Evolutionary conservation across 2,329 filamentous ascomycete species (phyloP), one percentile per base, ranked within the genome.

Genomic region (Westerdykella aurantiaca): DNA sequence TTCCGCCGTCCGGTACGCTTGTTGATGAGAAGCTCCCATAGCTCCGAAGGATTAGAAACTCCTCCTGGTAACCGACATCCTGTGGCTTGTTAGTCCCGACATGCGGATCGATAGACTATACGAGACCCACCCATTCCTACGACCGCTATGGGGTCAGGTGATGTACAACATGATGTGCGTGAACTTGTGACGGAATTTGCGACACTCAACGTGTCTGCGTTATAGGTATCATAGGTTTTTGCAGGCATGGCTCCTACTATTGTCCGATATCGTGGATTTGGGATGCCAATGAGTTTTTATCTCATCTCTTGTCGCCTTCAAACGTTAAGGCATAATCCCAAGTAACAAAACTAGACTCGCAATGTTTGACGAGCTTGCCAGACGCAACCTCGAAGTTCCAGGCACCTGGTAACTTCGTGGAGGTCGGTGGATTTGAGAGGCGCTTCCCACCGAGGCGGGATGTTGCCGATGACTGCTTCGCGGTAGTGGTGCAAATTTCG

Each of bases 11-110:
- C 69, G 13, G 64, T 46, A 0, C 51, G 46, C 5, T 66, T 64
- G 0, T 53, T 31, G 13, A 50, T 43, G 1, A 72, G 60, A 12
- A 64, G 46, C 2, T 60, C 44, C 61, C 61, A 64, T 0, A 64
- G 42, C 4, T 48, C 42, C 1, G 46, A 39, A 6, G 44, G 17
- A 33, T 43, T 41, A 3, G 7, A 22, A 10, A 55, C 39, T n/a
- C 47, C 50, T 12, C 58, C 58, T 4, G 58, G 53, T 23, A 39
- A 45, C 10, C 58, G 55, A 39, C 55, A 60, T 25, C 48, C 60
- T 54, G 42, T 23, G 31, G 25, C 9, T 10, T 13, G 12, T 29
- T 14, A 42, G 23, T 33, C 10, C 25, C 16, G 10, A 39, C 14
- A 34, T 38, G 5, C 17, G 33, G n/a, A 29, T 34, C 12, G 6